A percentile compares a stretch with the other conserved stretches of the same genome.
Evolutionary conservation across 1,139 yeast species (phyloP).

Genomic region (Candida neerlandica): DNA sequence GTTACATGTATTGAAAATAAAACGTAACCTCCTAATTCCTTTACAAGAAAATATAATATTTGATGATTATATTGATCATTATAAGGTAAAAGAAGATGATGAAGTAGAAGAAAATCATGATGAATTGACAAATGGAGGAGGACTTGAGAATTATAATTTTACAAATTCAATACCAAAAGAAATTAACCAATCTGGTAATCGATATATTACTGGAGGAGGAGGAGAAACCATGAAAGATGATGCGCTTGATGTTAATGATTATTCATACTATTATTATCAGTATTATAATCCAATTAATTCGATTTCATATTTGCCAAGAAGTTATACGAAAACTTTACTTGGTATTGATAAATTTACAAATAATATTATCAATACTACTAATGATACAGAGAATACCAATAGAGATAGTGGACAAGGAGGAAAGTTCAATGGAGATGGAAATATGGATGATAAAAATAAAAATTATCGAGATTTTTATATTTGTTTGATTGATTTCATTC

Average conservation of each 20-base stretch:
- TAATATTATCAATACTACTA: slow-evolving; percentile 1
- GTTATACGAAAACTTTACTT: slow-evolving; percentile 11
- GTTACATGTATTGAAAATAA: no score
- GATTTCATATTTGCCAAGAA: slow-evolving; percentile 13
- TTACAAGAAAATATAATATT: slow-evolving; percentile 3
- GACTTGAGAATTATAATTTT: no score
- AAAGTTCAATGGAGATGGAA: neutral
- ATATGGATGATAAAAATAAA: neutral
- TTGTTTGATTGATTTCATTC: slow-evolving; percentile 14
- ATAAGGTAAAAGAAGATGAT: neutral
- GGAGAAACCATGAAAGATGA: no score
- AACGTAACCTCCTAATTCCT: no score
- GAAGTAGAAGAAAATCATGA: neutral
- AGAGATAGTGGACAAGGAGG: no score
- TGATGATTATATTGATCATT: slow-evolving; percentile 10
- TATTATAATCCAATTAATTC: slow-evolving; percentile 6
- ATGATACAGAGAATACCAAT: neutral
- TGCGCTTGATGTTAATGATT: no score
- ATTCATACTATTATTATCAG: no score
- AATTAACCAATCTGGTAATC: no score
- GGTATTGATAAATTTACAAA: slow-evolving; percentile 8
- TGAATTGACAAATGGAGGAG: no score
- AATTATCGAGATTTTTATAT: slow-evolving; percentile 9
- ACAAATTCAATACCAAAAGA: no score
- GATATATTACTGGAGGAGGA: no score